phyloP scores from a whole-genome alignment of 2,329 filamentous ascomycete species.

The Xylaria sp. region DNA sequence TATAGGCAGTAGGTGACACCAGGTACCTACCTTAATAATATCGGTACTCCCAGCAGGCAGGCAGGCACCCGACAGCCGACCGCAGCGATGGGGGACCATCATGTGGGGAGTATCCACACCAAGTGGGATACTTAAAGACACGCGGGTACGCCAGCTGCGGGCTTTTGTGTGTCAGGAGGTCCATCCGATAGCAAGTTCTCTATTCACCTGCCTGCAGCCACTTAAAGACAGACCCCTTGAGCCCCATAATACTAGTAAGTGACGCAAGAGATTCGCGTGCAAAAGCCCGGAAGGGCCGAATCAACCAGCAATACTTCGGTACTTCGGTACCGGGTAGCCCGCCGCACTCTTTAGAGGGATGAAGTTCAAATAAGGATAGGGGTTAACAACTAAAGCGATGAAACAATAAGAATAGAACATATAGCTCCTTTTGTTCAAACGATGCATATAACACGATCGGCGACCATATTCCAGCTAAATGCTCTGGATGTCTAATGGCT shows the following conservation, averaged over 20 bases:
- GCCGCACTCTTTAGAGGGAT: too few species aligned
- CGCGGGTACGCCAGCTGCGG: constrained; percentile 19
- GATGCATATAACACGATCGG: neutral
- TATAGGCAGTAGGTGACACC: neutral
- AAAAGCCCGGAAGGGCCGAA: constrained; percentile 15
- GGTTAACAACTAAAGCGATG: neutral
- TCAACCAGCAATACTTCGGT: neutral
- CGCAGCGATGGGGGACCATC: neutral
- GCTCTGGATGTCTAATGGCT: too few species aligned
- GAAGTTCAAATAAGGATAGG: neutral
- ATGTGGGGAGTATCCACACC: neutral
- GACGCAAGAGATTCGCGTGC: constrained; percentile 24
- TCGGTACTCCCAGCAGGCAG: constrained; percentile 4
- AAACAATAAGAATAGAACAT: neutral
- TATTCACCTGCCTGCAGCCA: constrained; percentile 13
- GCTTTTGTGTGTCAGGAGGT: constrained; percentile 27
- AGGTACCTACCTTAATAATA: neutral
- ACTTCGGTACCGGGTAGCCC: neutral
- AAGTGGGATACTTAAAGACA: neutral
- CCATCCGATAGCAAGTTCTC: constrained; percentile 12
- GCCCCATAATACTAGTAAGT: constrained; percentile 19
- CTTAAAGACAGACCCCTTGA: constrained; percentile 12
- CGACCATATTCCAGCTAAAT: too few species aligned
- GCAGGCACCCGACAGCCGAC: constrained; percentile 8
- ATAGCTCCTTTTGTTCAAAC: neutral